A percentile compares a stretch with the other conserved stretches of the same genome.
phyloP scores from a whole-genome alignment of 1,284 basidiomycete genomes.

The Pyrrhoderma noxium region DNA sequence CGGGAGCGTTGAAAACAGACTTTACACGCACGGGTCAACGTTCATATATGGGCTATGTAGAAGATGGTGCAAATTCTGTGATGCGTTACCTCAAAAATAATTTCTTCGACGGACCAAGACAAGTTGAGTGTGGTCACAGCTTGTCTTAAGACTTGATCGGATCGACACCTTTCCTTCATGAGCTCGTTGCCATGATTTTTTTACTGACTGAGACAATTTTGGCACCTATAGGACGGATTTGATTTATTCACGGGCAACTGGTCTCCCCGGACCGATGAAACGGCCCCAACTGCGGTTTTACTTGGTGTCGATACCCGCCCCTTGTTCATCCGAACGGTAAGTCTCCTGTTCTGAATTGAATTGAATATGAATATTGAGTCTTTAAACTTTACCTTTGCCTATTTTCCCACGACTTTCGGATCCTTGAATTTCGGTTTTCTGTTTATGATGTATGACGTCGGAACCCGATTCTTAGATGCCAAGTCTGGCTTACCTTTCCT shows the following conservation, averaged over 20 bases:
- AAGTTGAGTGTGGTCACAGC: constrained; percentile 38
- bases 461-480: constrained; percentile 56
- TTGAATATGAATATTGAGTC: not conserved
- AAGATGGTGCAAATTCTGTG: constrained; percentile 85
- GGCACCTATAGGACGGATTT: constrained; percentile 69
- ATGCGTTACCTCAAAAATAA: constrained; percentile 95
- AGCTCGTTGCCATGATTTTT: not conserved
- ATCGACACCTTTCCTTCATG: not conserved
- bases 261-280: constrained; percentile 68
- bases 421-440: not conserved
- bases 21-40: constrained; percentile 93
- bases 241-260: constrained; percentile 93
- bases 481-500: constrained; percentile 70
- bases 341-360: constrained; percentile 25
- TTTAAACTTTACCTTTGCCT: no score
- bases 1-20: constrained; percentile 95
- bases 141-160: not conserved
- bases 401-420: not conserved
- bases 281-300: constrained; percentile 42
- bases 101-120: constrained; percentile 91
- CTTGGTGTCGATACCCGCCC: constrained; percentile 76
- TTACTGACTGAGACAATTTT: not conserved
- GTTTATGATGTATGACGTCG: not conserved
- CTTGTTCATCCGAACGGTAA: constrained; percentile 73
- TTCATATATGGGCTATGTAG: constrained; percentile 69